Percentiles rank a stretch among this genome's conserved stretches.
Conservation (phyloP, 192 early-diverging fungal genomes). For the Coemansia interrupta region DNA sequence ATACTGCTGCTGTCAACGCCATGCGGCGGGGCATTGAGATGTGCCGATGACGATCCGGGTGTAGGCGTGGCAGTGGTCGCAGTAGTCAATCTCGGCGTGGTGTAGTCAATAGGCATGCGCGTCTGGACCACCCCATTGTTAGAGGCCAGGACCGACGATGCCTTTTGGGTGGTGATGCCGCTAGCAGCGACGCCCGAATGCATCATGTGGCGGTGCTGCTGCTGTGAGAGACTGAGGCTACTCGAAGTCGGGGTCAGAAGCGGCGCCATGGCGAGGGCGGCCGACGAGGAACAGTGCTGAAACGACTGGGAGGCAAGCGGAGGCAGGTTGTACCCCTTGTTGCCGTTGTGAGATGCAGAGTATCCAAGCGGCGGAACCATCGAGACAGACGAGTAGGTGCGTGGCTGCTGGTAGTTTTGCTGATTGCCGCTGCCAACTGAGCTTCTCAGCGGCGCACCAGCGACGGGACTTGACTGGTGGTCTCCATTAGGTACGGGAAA, state of each 20-base stretch:
- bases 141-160: no score
- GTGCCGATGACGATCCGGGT: slow-evolving; percentile 34
- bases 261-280: not conserved
- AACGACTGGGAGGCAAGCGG: slow-evolving; percentile 16
- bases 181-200: slow-evolving; percentile 2
- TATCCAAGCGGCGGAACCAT: slow-evolving; percentile 13
- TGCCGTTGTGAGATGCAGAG: slow-evolving; percentile 14
- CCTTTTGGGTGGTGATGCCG: not conserved
- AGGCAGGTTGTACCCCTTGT: slow-evolving; percentile 41
- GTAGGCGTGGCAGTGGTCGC: slow-evolving; percentile 48
- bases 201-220: slow-evolving; percentile 23
- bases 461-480: slow-evolving; percentile 12
- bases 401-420: slow-evolving; percentile 7
- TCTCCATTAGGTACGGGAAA: slow-evolving; percentile 8
- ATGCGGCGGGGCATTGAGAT: slow-evolving; percentile 31
- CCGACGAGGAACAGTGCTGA: not conserved
- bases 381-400: slow-evolving; percentile 28
- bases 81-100: slow-evolving; percentile 41
- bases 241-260: slow-evolving; percentile 7
- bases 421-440: slow-evolving; percentile 2
- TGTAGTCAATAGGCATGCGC: slow-evolving; percentile 32
- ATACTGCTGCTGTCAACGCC: slow-evolving; percentile 25
- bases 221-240: slow-evolving; percentile 14
- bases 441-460: slow-evolving; percentile 9
- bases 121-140: slow-evolving; percentile 1